Percentiles rank a stretch among this genome's conserved stretches.
Evolutionary conservation across 176 grass and related monocot genomes (phyloP).

Genomic region (Bonia amplexicaulis): DNA sequence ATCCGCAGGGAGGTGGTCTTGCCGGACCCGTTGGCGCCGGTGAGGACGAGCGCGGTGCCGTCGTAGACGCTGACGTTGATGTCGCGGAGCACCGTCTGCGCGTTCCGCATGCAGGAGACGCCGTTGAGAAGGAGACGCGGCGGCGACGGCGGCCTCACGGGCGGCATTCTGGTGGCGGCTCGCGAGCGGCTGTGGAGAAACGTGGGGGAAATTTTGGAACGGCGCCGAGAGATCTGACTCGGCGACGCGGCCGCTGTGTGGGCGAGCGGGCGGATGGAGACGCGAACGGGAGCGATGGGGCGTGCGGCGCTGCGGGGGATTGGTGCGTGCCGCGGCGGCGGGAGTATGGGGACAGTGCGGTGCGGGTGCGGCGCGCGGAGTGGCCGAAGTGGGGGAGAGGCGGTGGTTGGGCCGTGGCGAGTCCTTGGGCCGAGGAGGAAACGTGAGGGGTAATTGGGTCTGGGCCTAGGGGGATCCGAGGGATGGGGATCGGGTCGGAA

Average conservation of each 20-base stretch:
- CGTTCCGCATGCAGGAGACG: slow-evolving; percentile 94
- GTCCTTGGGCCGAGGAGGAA: background rate
- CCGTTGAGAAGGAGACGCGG: slow-evolving; percentile 75
- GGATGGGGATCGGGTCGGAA: background rate
- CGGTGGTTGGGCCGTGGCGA: background rate
- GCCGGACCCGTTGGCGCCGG: slow-evolving; percentile 87
- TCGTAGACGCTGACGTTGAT: slow-evolving; percentile 85
- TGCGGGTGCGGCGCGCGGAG: no score
- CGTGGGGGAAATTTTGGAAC: no score
- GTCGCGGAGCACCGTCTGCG: slow-evolving; percentile 74
- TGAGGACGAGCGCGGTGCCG: slow-evolving; percentile 74
- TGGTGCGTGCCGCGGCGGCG: background rate
- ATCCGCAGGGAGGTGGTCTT: slow-evolving; percentile 91
- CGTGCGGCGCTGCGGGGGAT: background rate
- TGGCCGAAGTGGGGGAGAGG: background rate
- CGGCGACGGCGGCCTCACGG: slow-evolving; percentile 31
- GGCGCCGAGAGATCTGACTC: background rate
- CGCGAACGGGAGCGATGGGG: background rate
- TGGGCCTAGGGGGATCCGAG: no score
- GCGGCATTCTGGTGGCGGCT: slow-evolving; percentile 38
- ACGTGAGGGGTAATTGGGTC: background rate
- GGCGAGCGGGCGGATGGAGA: background rate
- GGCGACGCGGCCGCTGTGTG: background rate
- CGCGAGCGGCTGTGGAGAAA: background rate
- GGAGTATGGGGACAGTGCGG: no score